phyloP scores from a whole-genome alignment of 1,139 yeast species.

The Sugiyamaella paludigena region DNA sequence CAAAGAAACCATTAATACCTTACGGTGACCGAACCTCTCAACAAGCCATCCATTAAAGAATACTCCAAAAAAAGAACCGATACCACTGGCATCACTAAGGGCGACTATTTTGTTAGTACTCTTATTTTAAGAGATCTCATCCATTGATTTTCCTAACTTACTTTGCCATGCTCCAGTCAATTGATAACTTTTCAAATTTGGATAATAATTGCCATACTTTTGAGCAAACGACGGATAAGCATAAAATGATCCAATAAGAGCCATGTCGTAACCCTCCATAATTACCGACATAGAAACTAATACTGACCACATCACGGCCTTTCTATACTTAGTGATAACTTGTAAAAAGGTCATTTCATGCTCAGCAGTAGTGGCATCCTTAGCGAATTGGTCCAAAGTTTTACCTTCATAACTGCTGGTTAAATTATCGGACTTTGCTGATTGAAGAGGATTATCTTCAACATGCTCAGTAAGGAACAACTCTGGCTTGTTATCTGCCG shows the following conservation, averaged over 20 bases:
- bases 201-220: constrained; percentile 41
- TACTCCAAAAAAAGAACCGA: constrained; percentile 21
- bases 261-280: constrained; percentile 51
- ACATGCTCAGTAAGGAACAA: too few species aligned
- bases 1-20: constrained; percentile 43
- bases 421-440: background rate
- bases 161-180: constrained; percentile 40
- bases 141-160: constrained; percentile 15
- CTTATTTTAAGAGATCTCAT: too few species aligned
- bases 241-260: constrained; percentile 42
- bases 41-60: constrained; percentile 25
- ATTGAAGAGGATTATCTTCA: too few species aligned
- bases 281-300: constrained; percentile 44
- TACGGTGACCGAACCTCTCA: constrained; percentile 37
- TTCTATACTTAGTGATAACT: constrained; percentile 8
- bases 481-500: too few species aligned
- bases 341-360: background rate
- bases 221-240: constrained; percentile 44
- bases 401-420: too few species aligned
- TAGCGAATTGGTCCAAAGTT: background rate
- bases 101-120: constrained; percentile 42
- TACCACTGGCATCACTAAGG: constrained; percentile 18
- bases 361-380: too few species aligned
- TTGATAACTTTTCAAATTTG: constrained; percentile 37
- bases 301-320: constrained; percentile 49